Conservation (phyloP, 1,284 basidiomycete genomes). For the Trichosporon ovoides region DNA sequence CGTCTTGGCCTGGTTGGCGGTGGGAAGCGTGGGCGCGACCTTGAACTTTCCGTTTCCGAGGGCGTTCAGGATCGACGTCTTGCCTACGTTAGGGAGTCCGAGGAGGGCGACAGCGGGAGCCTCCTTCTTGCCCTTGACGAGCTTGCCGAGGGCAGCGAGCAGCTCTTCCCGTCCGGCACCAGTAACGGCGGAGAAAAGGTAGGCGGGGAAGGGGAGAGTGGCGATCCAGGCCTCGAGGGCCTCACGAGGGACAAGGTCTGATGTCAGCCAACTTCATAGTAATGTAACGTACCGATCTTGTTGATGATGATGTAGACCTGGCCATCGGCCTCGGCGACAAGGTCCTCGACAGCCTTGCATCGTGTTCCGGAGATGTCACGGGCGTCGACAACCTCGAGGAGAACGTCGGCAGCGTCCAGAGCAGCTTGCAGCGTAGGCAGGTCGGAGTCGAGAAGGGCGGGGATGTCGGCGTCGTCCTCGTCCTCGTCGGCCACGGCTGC, state of each 20-base stretch:
- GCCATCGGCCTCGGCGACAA: conserved; percentile 48
- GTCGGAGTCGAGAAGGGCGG: conserved; percentile 62
- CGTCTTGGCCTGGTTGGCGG: conserved; percentile 51
- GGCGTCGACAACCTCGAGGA: conserved; percentile 79
- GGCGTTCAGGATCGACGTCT: conserved; percentile 76
- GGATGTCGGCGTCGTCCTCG: conserved; percentile 54
- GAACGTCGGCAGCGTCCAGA: conserved; percentile 73
- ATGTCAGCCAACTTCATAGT: conserved; percentile 45
- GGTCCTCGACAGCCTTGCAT: conserved; percentile 61
- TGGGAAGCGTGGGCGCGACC: conserved; percentile 58
- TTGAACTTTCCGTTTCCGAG: conserved; percentile 50
- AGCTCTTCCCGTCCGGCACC: conserved; percentile 34
- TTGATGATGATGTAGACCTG: conserved; percentile 67
- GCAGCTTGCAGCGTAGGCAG: conserved; percentile 65
- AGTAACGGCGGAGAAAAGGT: conserved; percentile 57
- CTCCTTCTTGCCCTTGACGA: conserved; percentile 45
- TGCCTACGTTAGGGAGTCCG: conserved; percentile 67
- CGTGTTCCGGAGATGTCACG: conserved; percentile 71
- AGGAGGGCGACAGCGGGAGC: conserved; percentile 38
- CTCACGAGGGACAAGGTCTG: conserved; percentile 75
- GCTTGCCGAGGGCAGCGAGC: conserved; percentile 21
- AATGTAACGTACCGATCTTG: conserved; percentile 61
- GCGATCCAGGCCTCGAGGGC: conserved; percentile 70
- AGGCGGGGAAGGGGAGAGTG: conserved; percentile 65
- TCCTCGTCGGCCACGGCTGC: conserved; percentile 12